A percentile compares a stretch with the other conserved stretches of the same genome.
Evolutionary conservation across 306 rosid species (phyloP).

Genomic region (Echinosophora koreensis): DNA sequence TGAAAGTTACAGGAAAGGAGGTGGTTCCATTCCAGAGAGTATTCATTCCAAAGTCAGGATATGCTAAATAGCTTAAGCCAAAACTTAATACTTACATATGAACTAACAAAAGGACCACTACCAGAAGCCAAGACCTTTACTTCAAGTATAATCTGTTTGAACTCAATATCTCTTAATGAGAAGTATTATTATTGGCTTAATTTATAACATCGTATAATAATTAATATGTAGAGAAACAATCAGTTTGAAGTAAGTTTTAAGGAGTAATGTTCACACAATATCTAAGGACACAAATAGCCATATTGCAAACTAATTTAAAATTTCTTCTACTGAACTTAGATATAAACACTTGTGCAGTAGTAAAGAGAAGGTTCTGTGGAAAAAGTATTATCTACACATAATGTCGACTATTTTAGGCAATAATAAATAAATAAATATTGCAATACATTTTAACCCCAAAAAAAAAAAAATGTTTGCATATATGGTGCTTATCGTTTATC

Average conservation of each 20-base stretch:
- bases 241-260: neutral
- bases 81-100: no score
- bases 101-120: no score
- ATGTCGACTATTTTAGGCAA: slow-evolving; percentile 5
- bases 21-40: no score
- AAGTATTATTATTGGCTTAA: neutral
- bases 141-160: no score
- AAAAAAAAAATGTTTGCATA: neutral
- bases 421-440: neutral
- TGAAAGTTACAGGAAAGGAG: no score
- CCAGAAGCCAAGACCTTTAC: no score
- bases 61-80: no score
- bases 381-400: neutral
- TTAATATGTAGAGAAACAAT: neutral
- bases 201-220: neutral
- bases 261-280: neutral
- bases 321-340: neutral
- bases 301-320: neutral
- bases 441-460: neutral
- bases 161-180: no score
- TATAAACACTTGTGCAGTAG: neutral
- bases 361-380: slow-evolving; percentile 7
- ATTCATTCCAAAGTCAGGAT: no score
- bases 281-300: neutral
- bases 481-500: slow-evolving; percentile 21